Conservation (phyloP, 1,284 basidiomycete species). For the Exsudoporus floridanus region DNA sequence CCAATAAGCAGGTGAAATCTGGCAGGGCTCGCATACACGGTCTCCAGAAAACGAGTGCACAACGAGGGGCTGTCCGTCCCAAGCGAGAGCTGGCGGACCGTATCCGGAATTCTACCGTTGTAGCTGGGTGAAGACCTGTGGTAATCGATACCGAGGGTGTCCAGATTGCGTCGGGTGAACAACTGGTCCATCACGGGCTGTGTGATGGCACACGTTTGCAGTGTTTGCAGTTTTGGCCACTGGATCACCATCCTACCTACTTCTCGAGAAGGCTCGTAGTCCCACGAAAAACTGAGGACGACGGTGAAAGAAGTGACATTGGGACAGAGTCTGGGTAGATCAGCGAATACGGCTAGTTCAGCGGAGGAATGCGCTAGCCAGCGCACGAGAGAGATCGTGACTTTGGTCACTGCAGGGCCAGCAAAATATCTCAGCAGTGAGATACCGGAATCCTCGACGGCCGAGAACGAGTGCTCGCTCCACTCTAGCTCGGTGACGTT, state of each 20-base stretch:
- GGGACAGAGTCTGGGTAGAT: conserved; percentile 15
- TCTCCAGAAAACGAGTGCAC: conserved; percentile 5
- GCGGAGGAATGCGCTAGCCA: conserved; percentile 1
- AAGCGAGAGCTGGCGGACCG: conserved; percentile 10
- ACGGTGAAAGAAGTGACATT: conserved; percentile 18
- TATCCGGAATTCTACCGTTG: conserved; percentile 4
- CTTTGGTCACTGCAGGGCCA: conserved; percentile 5
- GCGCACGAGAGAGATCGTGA: conserved; percentile 8
- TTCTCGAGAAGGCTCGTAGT: background rate
- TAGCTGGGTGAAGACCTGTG: conserved; percentile 1
- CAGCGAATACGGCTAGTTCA: conserved; percentile 6
- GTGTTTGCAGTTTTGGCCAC: conserved; percentile 9
- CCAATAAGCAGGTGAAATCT: conserved; percentile 6
- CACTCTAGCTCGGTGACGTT: conserved; percentile 12
- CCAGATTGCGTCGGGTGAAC: background rate
- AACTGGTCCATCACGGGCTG: conserved; percentile 15
- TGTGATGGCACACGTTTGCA: conserved; percentile 5
- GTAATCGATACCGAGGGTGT: conserved; percentile 7
- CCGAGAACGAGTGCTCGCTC: conserved; percentile 2
- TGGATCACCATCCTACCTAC: conserved; percentile 14
- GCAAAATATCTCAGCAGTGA: conserved; percentile 14
- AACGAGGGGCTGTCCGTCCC: background rate
- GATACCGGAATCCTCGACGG: conserved; percentile 5
- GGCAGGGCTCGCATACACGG: conserved; percentile 9
- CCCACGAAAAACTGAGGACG: background rate